Conservation (phyloP, 176 grass and related monocot species). For the Lolium rigidum region DNA sequence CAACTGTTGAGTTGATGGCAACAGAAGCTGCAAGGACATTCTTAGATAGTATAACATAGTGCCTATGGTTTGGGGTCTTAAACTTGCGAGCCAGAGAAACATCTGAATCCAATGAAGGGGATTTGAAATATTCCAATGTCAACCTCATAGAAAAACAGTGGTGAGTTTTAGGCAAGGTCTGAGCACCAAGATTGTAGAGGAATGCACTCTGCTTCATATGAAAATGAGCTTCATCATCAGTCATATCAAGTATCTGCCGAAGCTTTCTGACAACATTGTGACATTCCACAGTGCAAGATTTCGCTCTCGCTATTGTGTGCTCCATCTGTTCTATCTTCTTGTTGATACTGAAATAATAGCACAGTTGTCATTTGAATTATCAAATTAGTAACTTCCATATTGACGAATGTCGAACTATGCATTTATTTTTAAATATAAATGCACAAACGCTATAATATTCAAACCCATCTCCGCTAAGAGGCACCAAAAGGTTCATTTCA, state of each 20-base stretch:
- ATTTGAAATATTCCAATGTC: constrained; percentile 90
- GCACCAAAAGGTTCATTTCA: not conserved
- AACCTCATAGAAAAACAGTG: constrained; percentile 92
- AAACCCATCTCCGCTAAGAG: not conserved
- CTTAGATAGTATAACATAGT: constrained; percentile 86
- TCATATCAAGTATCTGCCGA: constrained; percentile 90
- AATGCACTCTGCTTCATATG: constrained; percentile 93
- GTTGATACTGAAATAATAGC: constrained; percentile 63
- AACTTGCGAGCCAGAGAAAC: constrained; percentile 53
- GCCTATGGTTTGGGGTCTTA: constrained; percentile 52
- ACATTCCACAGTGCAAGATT: constrained; percentile 75
- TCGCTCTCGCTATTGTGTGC: constrained; percentile 59
- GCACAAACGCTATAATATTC: not conserved
- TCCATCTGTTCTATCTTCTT: constrained; percentile 82
- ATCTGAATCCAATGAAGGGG: constrained; percentile 52
- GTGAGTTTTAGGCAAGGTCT: constrained; percentile 86
- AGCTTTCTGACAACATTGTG: constrained; percentile 85
- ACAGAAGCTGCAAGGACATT: constrained; percentile 83
- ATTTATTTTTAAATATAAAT: constrained; percentile 15
- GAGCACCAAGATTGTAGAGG: constrained; percentile 82
- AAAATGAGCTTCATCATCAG: constrained; percentile 89
- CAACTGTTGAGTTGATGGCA: constrained; percentile 82
- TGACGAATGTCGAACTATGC: not conserved
- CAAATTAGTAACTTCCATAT: not conserved
- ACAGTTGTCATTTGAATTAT: constrained; percentile 33